These are phyloP conservation scores for Schoenoplectus triqueter DNA, from an alignment of 202 grass and related monocot genomes.

Conservation along the genomic window DNA sequence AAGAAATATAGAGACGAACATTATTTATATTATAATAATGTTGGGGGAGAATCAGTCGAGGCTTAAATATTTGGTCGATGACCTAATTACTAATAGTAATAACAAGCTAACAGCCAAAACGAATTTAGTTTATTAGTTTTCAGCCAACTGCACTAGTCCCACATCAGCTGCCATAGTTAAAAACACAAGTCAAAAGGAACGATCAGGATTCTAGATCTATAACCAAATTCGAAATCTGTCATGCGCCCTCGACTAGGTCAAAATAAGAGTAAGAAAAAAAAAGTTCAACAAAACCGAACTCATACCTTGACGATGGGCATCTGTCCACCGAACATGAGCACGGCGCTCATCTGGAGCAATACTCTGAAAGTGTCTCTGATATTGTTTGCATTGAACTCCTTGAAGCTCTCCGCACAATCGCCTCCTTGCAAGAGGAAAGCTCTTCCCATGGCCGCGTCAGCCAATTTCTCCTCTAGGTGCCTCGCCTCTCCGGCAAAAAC, in stretches of 20 bases:
- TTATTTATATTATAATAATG: background rate
- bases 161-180: too few relatives aligned
- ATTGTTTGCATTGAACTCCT: conserved; percentile 97
- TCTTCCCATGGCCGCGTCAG: conserved; percentile 82
- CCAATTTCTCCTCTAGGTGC: conserved; percentile 80
- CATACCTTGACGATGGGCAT: conserved; percentile 77
- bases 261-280: background rate
- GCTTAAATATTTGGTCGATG: background rate
- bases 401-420: conserved; percentile 97
- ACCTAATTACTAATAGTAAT: background rate
- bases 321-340: conserved; percentile 97
- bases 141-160: background rate
- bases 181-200: conserved; percentile 21
- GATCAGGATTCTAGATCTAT: conserved; percentile 38
- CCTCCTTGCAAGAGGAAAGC: conserved; percentile 96
- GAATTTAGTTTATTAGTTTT: conserved; percentile 12
- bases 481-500: conserved; percentile 93
- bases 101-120: background rate
- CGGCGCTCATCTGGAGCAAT: conserved; percentile 92
- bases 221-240: conserved; percentile 28
- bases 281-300: background rate
- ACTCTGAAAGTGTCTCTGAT: conserved; percentile 95
- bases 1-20: background rate
- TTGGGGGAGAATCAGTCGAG: background rate
- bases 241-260: background rate